phyloP scores from a whole-genome alignment of 179 eudicot species.

The Beta macrorhiza region DNA sequence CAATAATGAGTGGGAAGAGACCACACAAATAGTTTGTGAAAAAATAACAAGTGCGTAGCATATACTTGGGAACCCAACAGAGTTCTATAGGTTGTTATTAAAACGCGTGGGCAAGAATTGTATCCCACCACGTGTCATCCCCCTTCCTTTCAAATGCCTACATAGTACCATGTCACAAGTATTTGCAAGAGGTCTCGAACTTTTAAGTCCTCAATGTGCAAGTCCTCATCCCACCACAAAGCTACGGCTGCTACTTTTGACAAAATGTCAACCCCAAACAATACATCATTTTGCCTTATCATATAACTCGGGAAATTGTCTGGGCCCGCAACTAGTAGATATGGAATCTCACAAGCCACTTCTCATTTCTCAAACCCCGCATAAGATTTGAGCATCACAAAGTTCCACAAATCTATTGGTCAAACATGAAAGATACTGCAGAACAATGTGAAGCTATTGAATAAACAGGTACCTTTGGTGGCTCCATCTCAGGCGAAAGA shows the following conservation, averaged over 20 bases:
- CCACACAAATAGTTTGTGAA: neutral
- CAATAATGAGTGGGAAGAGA: neutral
- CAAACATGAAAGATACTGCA: neutral
- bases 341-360: neutral
- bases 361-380: neutral
- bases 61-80: neutral
- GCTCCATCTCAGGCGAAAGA: conserved; percentile 98
- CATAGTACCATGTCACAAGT: too few relatives aligned
- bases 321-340: neutral
- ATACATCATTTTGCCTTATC: neutral
- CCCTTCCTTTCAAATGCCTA: too few relatives aligned
- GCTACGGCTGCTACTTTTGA: too few relatives aligned
- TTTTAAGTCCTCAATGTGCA: too few relatives aligned
- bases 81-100: neutral
- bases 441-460: conserved; percentile 6
- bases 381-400: conserved; percentile 2
- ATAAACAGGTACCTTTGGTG: conserved; percentile 72
- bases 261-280: neutral
- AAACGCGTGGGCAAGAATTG: neutral
- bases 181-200: too few relatives aligned
- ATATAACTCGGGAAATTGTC: neutral
- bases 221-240: too few relatives aligned
- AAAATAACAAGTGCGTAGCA: neutral
- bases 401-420: neutral
- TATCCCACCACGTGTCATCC: too few relatives aligned